Base-by-base conservation (phyloP, 108 stramenopile species). In the Nitzschia palea region DNA sequence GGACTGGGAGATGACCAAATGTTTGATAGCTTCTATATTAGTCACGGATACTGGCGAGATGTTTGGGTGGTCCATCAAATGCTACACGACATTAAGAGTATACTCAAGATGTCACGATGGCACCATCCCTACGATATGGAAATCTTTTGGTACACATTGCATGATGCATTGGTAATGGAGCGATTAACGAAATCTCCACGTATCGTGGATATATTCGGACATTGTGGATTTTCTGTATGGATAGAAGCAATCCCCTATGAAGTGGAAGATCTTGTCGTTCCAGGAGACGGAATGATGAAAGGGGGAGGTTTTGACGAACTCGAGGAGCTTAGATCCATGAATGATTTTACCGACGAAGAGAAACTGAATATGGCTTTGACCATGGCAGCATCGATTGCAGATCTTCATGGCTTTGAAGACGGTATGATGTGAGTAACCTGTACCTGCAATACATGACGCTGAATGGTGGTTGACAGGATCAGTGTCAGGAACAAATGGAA, bases 161-260 rank as follows among this genome's bases (percentile, higher is more conserved):
- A 52, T 55, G 90, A 91, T 57, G 90, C 86, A 10, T 37, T 91
- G 33, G 69, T 91, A 17, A 86, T 83, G 85, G 90, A 91, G 32
- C 69, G 82, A 26, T 32, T 91, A 67, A 74, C 80, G 4, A 58
- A 59, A 33, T 82, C 85, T 2, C 86, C 87, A 25, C 68, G 77
- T 18, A 86, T 91, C 37, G 74, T 91, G 29, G 63, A 89, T 45
- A 73, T 87, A 8, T 91, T 85, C 35, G 84, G 86, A 17, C 81
- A 89, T 50, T 91, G 90, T 58, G 84, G 82, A 2, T 57, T 55
- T 27, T 58, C 85, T 17, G 73, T 87, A 0, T 65, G 74, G 50
- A 78, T 71, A 6, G 87, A 88, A 61, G 68, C 76, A 0, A 71
- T 71, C 8, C 73, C 85, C n/a, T 73, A 73, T 17, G 80, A 86